A percentile compares a stretch with the other conserved stretches of the same genome.
phyloP scores from a whole-genome alignment of 257 asterid genomes.

The Salvia rosmarinus region DNA sequence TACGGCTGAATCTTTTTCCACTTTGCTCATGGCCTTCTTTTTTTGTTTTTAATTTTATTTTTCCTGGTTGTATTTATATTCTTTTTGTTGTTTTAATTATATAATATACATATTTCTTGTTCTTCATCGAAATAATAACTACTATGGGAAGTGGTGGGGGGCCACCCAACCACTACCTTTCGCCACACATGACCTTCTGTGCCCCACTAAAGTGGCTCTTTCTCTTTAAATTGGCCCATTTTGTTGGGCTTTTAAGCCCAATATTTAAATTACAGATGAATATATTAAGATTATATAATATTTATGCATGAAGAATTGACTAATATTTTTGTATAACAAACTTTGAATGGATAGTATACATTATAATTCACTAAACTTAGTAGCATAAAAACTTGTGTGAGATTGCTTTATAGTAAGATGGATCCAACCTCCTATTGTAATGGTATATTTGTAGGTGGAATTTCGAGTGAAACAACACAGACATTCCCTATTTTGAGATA shows the following conservation, averaged over 20 bases:
- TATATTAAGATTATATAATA: too few relatives aligned
- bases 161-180: conserved; percentile 36
- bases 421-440: too few relatives aligned
- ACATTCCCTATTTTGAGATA: too few relatives aligned
- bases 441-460: too few relatives aligned
- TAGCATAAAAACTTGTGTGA: too few relatives aligned
- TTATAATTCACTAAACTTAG: too few relatives aligned
- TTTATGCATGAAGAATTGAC: too few relatives aligned
- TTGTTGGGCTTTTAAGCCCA: background rate
- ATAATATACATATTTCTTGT: background rate
- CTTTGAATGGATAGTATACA: too few relatives aligned
- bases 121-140: conserved; percentile 32
- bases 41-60: background rate
- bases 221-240: background rate
- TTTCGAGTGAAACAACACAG: too few relatives aligned
- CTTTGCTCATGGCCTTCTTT: conserved; percentile 35
- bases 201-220: conserved; percentile 12
- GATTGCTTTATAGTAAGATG: too few relatives aligned
- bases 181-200: conserved; percentile 10
- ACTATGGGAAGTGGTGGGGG: conserved; percentile 30
- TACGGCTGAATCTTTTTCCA: conserved; percentile 43
- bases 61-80: background rate
- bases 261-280: too few relatives aligned
- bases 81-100: background rate
- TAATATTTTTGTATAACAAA: too few relatives aligned